Conservation (phyloP, 148 eudicot species). For the Chenopodium quinoa region DNA sequence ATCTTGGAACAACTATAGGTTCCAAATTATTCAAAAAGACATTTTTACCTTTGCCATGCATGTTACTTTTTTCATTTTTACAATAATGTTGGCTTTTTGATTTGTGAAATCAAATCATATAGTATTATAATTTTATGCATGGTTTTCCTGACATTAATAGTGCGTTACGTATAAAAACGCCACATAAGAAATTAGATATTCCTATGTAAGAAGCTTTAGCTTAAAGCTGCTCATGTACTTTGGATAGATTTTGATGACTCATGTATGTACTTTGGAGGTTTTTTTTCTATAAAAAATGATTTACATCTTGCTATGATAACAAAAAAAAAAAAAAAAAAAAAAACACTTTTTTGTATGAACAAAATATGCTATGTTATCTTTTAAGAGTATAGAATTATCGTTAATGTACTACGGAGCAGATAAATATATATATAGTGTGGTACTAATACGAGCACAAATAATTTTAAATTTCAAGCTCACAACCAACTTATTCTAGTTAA, state of each 20-base stretch:
- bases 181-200: neutral
- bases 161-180: neutral
- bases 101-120: neutral
- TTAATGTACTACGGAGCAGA: too few species aligned
- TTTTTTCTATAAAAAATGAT: too few species aligned
- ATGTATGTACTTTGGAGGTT: neutral
- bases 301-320: too few species aligned
- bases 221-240: slow-evolving; percentile 20
- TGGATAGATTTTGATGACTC: slow-evolving; percentile 3
- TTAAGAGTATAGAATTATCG: too few species aligned
- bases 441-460: too few species aligned
- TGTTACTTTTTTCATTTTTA: neutral
- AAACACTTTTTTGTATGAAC: too few species aligned
- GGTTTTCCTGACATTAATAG: slow-evolving; percentile 8
- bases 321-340: too few species aligned
- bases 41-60: neutral
- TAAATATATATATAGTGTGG: too few species aligned
- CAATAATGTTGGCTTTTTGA: neutral
- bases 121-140: neutral
- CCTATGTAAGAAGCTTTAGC: neutral
- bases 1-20: neutral
- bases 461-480: too few species aligned
- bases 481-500: too few species aligned
- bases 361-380: too few species aligned
- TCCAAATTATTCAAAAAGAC: slow-evolving; percentile 10